Evolutionary conservation across 2,329 filamentous ascomycete species (phyloP).

Genomic region (Colletotrichum endophyticum): DNA sequence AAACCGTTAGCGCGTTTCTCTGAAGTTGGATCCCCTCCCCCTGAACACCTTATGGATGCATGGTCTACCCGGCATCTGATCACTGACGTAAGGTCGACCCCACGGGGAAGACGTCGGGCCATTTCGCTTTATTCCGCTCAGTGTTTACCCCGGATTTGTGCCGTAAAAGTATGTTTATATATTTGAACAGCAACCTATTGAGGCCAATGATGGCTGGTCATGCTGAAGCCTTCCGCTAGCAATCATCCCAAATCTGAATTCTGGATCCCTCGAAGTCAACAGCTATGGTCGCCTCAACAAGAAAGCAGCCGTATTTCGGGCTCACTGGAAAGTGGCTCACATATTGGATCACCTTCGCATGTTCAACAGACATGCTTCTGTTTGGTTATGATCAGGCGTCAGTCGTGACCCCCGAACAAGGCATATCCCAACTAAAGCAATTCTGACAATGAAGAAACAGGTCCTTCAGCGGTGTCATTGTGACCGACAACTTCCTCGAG

Average conservation of each 20-base stretch:
- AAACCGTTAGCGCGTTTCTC: background rate
- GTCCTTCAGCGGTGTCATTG: background rate
- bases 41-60: background rate
- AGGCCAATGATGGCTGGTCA: background rate
- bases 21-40: background rate
- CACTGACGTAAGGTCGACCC: background rate
- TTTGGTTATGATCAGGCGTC: background rate
- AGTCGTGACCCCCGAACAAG: background rate
- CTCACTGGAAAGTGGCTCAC: background rate
- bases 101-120: background rate
- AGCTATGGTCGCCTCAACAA: background rate
- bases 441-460: background rate
- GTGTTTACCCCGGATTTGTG: background rate
- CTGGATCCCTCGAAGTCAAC: background rate
- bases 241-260: background rate
- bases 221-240: background rate
- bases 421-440: background rate
- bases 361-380: background rate
- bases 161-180: background rate
- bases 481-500: background rate
- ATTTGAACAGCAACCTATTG: background rate
- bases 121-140: background rate
- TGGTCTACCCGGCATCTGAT: background rate
- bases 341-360: background rate
- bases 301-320: background rate